These are phyloP conservation scores for Sporothrix luriei DNA, from an alignment of 2,329 filamentous ascomycete species.

Conservation along the genomic window DNA sequence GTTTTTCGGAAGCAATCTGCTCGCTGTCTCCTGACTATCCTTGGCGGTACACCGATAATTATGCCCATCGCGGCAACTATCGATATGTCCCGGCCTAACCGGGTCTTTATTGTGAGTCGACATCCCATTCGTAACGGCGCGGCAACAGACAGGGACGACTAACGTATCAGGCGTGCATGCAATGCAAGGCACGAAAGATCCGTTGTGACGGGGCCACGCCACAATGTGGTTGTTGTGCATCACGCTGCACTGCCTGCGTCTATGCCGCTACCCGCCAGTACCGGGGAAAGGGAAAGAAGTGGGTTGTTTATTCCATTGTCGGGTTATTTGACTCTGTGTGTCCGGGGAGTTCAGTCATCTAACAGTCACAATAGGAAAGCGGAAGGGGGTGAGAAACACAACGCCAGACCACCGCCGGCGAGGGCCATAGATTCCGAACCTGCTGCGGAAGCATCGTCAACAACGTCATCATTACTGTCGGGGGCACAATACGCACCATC, in stretches of 20 bases:
- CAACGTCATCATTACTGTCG: no score
- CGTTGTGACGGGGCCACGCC: not conserved
- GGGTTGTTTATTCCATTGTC: no score
- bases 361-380: not conserved
- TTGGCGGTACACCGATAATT: not conserved
- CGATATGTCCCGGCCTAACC: conserved; percentile 1
- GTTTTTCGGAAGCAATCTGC: not conserved
- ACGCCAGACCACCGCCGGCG: not conserved
- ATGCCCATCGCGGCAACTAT: not conserved
- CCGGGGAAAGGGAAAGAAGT: not conserved
- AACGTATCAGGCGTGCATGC: conserved; percentile 9
- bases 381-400: not conserved
- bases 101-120: conserved; percentile 11
- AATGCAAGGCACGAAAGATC: conserved; percentile 14
- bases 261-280: conserved; percentile 7
- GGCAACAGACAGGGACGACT: not conserved
- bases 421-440: not conserved
- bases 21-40: no score
- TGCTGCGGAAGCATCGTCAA: not conserved
- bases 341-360: not conserved
- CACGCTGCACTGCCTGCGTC: not conserved
- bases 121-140: not conserved
- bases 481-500: not conserved
- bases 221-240: not conserved
- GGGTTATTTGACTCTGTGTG: no score